These are phyloP conservation scores for Ophiostoma sp. DNA, from an alignment of 2,329 filamentous ascomycete genomes.

Conservation along the genomic window DNA sequence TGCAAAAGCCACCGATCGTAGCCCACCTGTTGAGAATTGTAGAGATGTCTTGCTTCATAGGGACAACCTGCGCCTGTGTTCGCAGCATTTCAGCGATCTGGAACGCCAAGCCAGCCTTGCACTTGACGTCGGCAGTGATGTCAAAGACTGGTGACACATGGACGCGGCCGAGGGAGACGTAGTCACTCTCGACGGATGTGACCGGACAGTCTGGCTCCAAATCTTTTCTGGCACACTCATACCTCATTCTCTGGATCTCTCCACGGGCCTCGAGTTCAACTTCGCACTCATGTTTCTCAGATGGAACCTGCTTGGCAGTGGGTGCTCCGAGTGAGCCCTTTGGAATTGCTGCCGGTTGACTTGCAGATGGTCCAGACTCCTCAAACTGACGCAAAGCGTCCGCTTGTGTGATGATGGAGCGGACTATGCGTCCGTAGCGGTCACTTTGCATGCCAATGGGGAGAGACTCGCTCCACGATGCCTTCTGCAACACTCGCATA, in stretches of 20 bases:
- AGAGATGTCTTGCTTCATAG: not conserved
- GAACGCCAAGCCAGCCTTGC: not conserved
- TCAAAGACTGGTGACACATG: not conserved
- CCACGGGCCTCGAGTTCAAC: conserved; percentile 11
- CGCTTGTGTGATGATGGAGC: conserved; percentile 33
- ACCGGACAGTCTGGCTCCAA: not conserved
- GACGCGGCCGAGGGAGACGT: conserved; percentile 10
- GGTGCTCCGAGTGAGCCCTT: not conserved
- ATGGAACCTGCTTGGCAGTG: not conserved
- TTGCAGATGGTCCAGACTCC: not conserved
- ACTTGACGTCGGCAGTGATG: not conserved
- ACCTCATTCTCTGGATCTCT: conserved; percentile 23
- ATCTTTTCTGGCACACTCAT: conserved; percentile 18
- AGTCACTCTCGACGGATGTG: not conserved
- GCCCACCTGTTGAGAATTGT: conserved; percentile 12
- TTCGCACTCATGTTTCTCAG: not conserved
- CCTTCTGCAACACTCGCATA: conserved; percentile 35
- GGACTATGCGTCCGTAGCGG: conserved; percentile 32
- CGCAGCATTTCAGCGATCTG: conserved; percentile 15
- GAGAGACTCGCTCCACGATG: conserved; percentile 33
- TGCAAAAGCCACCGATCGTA: conserved; percentile 13
- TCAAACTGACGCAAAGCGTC: conserved; percentile 30
- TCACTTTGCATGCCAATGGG: conserved; percentile 39
- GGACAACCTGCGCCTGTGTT: rapidly evolving
- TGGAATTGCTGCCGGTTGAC: not conserved